A percentile compares a stretch with the other conserved stretches of the same genome.
Evolutionary conservation across 139 green algal genomes (phyloP).

Genomic region (Chlorella sp.): DNA sequence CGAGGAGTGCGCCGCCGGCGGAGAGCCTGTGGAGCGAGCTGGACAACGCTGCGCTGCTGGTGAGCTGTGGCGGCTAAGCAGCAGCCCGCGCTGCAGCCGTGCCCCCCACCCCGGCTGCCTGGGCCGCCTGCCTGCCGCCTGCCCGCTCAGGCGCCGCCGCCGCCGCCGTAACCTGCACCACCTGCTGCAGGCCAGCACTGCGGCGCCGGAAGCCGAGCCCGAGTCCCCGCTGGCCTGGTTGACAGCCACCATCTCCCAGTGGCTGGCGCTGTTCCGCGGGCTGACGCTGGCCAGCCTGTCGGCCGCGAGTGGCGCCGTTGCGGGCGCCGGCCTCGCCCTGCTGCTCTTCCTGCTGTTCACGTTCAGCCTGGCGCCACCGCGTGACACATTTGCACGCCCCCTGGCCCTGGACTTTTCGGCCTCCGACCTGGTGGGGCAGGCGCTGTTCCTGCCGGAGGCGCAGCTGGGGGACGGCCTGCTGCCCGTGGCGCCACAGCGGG

Average conservation of each 20-base stretch:
- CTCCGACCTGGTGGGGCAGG: constrained; percentile 12
- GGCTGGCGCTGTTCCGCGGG: background rate
- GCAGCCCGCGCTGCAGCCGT: background rate
- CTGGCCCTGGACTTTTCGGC: constrained; percentile 39
- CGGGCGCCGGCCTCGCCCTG: constrained; percentile 16
- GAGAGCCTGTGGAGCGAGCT: background rate
- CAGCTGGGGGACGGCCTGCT: constrained; percentile 10
- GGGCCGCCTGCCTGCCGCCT: background rate
- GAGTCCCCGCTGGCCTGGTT: background rate
- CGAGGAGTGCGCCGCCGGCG: too few relatives aligned
- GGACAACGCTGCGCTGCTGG: background rate
- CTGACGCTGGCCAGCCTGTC: constrained; percentile 15
- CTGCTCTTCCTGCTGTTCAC: constrained; percentile 38
- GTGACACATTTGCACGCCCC: constrained; percentile 21
- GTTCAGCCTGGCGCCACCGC: constrained; percentile 18
- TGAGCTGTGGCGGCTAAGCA: background rate
- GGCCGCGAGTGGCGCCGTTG: background rate
- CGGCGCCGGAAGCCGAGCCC: background rate
- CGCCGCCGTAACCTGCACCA: background rate
- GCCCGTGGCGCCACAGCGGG: background rate
- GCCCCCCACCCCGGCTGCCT: background rate
- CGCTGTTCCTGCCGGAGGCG: constrained; percentile 18
- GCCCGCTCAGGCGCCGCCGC: background rate
- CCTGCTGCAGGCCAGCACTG: background rate
- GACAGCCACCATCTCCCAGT: background rate